Conservation (phyloP, 2,329 filamentous ascomycete species). For the Ophiostoma australiae region DNA sequence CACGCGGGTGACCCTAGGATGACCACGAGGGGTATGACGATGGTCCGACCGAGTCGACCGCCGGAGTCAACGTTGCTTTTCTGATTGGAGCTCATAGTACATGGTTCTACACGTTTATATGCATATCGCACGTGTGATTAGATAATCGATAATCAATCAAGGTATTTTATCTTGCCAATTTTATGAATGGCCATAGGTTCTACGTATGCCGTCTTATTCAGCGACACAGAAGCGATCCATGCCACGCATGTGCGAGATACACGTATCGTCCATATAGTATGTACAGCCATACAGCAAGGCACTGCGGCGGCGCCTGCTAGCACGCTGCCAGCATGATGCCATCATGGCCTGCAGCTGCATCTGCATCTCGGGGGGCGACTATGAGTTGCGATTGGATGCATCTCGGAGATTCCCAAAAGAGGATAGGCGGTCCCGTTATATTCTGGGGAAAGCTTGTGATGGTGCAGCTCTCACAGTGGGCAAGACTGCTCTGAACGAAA, state of each 20-base stretch:
- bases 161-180: too few relatives aligned
- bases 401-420: neutral
- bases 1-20: neutral
- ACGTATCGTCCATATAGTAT: neutral
- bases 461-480: neutral
- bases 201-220: neutral
- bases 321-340: neutral
- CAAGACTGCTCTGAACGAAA: neutral
- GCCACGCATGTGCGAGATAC: neutral
- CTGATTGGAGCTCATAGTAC: neutral
- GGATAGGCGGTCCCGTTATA: slow-evolving; percentile 9
- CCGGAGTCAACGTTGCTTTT: slow-evolving; percentile 20
- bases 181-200: too few relatives aligned
- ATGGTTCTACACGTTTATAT: neutral
- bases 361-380: neutral
- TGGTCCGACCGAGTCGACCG: slow-evolving; percentile 19
- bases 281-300: neutral
- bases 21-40: neutral
- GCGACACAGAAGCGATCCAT: too few relatives aligned
- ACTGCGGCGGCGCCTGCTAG: neutral
- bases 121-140: neutral
- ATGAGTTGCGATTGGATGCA: neutral
- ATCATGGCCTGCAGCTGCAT: slow-evolving; percentile 7
- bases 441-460: slow-evolving; percentile 10
- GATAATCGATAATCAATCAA: neutral